phyloP scores from a whole-genome alignment of 1,139 yeast genomes.

The Yamadazyma sp. region DNA sequence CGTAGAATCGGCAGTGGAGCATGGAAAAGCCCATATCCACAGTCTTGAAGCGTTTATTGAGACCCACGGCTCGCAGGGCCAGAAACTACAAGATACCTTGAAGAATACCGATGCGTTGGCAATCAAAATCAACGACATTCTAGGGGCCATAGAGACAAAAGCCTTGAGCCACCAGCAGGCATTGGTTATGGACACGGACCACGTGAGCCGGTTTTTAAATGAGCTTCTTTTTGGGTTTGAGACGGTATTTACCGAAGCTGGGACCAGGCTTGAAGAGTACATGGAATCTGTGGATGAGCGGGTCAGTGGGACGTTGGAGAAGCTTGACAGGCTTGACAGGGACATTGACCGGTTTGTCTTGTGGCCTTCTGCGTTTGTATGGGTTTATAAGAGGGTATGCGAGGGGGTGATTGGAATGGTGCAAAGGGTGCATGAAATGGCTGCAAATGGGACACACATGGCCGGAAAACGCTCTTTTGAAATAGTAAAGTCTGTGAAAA shows the following conservation, averaged over 20 bases:
- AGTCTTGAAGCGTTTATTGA: background rate
- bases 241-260: constrained; percentile 5
- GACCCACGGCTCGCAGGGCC: background rate
- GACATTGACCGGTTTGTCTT: background rate
- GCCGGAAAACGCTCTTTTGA: no score
- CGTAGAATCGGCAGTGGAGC: constrained; percentile 1
- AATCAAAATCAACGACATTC: constrained; percentile 1
- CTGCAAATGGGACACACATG: no score
- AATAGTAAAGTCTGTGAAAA: no score
- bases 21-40: constrained; percentile 1
- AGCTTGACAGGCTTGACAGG: constrained; percentile 5
- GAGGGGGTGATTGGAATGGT: no score
- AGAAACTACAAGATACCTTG: background rate
- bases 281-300: constrained; percentile 7
- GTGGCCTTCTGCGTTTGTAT: background rate
- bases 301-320: constrained; percentile 4
- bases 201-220: constrained; percentile 6
- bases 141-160: constrained; percentile 1
- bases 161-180: constrained; percentile 1
- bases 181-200: background rate
- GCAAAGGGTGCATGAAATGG: no score
- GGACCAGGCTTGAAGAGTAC: constrained; percentile 3
- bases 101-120: constrained; percentile 3
- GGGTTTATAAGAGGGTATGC: no score
- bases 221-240: constrained; percentile 10